Evolutionary conservation across 495 filamentous ascomycete genomes (phyloP).

Genomic region (Xanthoparmelia taractica): DNA sequence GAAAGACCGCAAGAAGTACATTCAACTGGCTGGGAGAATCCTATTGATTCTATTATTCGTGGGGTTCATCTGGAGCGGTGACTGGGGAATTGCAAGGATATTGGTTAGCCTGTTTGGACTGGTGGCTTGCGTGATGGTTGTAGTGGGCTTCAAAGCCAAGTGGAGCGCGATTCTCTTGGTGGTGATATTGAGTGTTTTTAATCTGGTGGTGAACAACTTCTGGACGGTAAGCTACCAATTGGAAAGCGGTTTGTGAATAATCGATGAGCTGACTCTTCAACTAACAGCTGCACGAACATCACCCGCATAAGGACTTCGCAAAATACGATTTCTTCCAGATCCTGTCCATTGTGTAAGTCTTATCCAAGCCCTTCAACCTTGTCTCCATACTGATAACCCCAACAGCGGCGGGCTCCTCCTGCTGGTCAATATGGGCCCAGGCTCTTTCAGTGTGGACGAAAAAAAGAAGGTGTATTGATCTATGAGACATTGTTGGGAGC

Average conservation of each 20-base stretch:
- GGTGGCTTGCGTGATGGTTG: slow-evolving; percentile 94
- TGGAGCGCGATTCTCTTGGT: slow-evolving; percentile 92
- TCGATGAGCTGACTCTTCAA: slow-evolving; percentile 15
- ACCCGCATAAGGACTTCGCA: slow-evolving; percentile 98
- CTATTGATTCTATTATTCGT: slow-evolving; percentile 94
- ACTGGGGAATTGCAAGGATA: slow-evolving; percentile 83
- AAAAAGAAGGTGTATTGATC: slow-evolving; percentile 98
- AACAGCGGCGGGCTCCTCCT: slow-evolving; percentile 78
- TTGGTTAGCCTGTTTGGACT: slow-evolving; percentile 74
- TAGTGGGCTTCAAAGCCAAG: slow-evolving; percentile 99
- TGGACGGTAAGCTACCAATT: slow-evolving; percentile 73
- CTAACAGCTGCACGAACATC: slow-evolving; percentile 83
- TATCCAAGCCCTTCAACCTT: not conserved
- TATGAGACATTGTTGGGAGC: not conserved
- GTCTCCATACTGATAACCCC: slow-evolving; percentile 5
- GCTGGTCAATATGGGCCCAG: slow-evolving; percentile 96
- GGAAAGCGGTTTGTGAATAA: not conserved
- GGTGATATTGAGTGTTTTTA: slow-evolving; percentile 91
- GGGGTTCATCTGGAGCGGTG: slow-evolving; percentile 89
- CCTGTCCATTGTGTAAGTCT: slow-evolving; percentile 84
- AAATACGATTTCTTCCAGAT: slow-evolving; percentile 99
- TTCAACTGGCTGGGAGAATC: slow-evolving; percentile 94
- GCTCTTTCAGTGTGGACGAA: slow-evolving; percentile 95
- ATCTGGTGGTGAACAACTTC: slow-evolving; percentile 97
- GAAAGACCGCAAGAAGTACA: slow-evolving; percentile 99